These are phyloP conservation scores for Diplodia scrobiculata DNA, from an alignment of 2,329 filamentous ascomycete species.

Conservation along the genomic window DNA sequence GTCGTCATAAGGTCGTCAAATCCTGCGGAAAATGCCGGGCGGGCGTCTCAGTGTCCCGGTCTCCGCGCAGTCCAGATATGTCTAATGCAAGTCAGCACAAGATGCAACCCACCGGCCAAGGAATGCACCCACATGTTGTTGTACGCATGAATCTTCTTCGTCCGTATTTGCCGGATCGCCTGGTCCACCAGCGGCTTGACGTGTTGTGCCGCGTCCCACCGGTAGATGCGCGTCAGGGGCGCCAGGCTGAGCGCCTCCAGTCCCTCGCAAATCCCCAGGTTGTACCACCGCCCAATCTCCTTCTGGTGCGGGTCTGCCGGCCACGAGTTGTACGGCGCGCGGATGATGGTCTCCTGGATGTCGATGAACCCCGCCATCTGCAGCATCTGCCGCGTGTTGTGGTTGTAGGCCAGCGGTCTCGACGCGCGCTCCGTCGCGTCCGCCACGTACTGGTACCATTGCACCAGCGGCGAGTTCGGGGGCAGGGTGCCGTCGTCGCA, in stretches of 20 bases:
- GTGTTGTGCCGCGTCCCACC: constrained; percentile 60
- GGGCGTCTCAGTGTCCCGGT: constrained; percentile 44
- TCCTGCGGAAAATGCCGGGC: neutral
- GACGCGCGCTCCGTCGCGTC: constrained; percentile 67
- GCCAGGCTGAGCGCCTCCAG: constrained; percentile 72
- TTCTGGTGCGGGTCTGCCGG: constrained; percentile 64
- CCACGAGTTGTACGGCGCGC: constrained; percentile 75
- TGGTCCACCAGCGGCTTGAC: constrained; percentile 64
- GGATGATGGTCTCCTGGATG: constrained; percentile 69
- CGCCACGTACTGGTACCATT: constrained; percentile 71
- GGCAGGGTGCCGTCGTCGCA: constrained; percentile 68
- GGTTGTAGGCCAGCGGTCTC: constrained; percentile 67
- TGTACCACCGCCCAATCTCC: constrained; percentile 79
- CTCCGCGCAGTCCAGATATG: constrained; percentile 53
- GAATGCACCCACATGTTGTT: constrained; percentile 69
- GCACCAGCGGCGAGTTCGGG: constrained; percentile 58
- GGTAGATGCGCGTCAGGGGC: constrained; percentile 67
- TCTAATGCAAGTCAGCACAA: constrained; percentile 36
- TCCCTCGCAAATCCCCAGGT: constrained; percentile 72
- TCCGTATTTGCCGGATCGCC: constrained; percentile 69
- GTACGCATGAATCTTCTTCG: constrained; percentile 69
- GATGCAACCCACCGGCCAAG: constrained; percentile 28
- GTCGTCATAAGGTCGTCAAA: constrained; percentile 29
- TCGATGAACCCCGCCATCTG: constrained; percentile 76
- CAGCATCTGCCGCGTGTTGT: constrained; percentile 63